Percentiles rank a stretch among this genome's conserved stretches.
These are phyloP conservation scores for Rhizopus stolonifer DNA, from an alignment of 371 early-diverging fungal species.

Conservation along the genomic window DNA sequence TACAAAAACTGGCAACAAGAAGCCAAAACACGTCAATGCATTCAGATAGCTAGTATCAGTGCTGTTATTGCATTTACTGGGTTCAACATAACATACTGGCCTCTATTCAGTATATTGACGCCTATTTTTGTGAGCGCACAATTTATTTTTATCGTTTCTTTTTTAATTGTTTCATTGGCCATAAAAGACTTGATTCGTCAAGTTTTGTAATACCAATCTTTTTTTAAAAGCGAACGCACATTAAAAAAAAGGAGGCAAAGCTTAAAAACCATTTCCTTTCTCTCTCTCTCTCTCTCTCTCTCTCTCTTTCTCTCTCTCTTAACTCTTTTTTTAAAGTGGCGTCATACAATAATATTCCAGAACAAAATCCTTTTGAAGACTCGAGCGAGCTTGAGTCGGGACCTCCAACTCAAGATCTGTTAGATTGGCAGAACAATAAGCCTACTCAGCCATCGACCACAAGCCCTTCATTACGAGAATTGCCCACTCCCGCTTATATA, in stretches of 20 bases:
- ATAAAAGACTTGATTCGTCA: conserved; percentile 1
- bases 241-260: neutral
- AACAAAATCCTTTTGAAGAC: conserved; percentile 28
- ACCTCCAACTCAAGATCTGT: conserved; percentile 12
- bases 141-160: neutral
- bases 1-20: conserved; percentile 28
- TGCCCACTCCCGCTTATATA: conserved; percentile 9
- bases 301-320: neutral
- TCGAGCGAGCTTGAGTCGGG: conserved; percentile 20
- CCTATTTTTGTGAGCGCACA: conserved; percentile 12
- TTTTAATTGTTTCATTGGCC: neutral
- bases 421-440: conserved; percentile 21
- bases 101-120: conserved; percentile 16
- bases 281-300: conserved; percentile 1
- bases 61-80: conserved; percentile 21
- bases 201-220: neutral
- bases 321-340: conserved; percentile 8
- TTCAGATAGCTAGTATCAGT: conserved; percentile 20
- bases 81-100: conserved; percentile 19
- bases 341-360: conserved; percentile 14
- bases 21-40: conserved; percentile 17
- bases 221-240: neutral
- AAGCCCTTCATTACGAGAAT: conserved; percentile 8
- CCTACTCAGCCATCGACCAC: conserved; percentile 3
- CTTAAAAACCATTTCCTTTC: neutral